Evolutionary conservation across 1,139 yeast species (phyloP).

Genomic region (Diutina neorugosa): DNA sequence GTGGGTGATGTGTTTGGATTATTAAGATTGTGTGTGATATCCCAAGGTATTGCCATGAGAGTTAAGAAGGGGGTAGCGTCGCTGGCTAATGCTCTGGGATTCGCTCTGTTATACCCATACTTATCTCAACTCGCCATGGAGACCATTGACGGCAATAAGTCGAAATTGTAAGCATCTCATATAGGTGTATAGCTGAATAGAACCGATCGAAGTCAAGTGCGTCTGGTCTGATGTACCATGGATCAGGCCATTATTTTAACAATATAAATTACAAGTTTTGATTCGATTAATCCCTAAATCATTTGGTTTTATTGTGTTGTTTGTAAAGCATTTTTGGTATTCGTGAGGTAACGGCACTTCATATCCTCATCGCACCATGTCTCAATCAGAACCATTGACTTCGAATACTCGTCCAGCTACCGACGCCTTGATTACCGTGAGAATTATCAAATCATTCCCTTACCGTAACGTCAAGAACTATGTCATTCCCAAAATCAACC

Average conservation of each 20-base stretch:
- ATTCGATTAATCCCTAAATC: no score
- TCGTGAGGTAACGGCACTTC: background rate
- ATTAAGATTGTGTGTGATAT: constrained; percentile 45
- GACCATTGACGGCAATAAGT: background rate
- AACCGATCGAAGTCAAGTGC: background rate
- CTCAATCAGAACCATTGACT: constrained; percentile 43
- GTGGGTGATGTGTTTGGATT: constrained; percentile 52
- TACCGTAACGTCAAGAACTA: constrained; percentile 83
- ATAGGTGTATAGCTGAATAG: background rate
- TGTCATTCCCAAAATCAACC: constrained; percentile 60
- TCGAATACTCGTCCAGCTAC: constrained; percentile 58
- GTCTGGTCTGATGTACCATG: no score
- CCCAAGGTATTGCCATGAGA: constrained; percentile 61
- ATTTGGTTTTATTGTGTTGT: background rate
- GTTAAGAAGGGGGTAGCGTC: constrained; percentile 47
- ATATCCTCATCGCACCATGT: constrained; percentile 9
- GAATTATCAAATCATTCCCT: constrained; percentile 85
- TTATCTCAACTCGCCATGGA: constrained; percentile 1
- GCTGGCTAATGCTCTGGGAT: constrained; percentile 2
- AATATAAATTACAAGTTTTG: no score
- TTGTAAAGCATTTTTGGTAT: background rate
- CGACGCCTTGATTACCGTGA: constrained; percentile 65
- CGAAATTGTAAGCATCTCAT: background rate
- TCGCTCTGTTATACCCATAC: constrained; percentile 2
- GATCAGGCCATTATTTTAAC: no score